Conservation (phyloP, 176 grass and related monocot genomes). For the Tillandsia leiboldiana region DNA sequence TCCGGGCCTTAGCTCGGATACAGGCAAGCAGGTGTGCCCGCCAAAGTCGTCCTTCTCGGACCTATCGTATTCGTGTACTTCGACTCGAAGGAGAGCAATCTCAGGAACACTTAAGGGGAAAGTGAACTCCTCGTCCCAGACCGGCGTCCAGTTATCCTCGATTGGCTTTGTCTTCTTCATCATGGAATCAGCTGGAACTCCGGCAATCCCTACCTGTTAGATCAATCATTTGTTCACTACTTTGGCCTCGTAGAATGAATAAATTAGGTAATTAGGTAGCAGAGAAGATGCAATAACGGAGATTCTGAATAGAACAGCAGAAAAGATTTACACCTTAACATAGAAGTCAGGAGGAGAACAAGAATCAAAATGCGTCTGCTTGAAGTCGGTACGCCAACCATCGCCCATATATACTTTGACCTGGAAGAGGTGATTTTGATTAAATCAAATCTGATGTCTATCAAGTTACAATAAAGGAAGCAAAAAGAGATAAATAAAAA, state of each 20-base stretch:
- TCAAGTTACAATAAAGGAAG: no score
- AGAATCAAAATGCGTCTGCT: slow-evolving; percentile 65
- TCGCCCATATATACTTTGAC: slow-evolving; percentile 95
- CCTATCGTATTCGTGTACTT: slow-evolving; percentile 91
- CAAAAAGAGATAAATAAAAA: no score
- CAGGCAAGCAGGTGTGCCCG: slow-evolving; percentile 64
- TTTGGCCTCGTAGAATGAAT: no score
- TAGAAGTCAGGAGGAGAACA: slow-evolving; percentile 98
- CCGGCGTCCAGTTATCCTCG: slow-evolving; percentile 83
- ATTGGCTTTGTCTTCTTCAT: slow-evolving; percentile 76
- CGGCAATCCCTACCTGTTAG: slow-evolving; percentile 67
- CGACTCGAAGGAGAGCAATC: slow-evolving; percentile 75
- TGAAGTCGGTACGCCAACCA: slow-evolving; percentile 78
- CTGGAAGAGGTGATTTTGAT: slow-evolving; percentile 16
- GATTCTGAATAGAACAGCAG: no score
- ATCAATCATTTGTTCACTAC: no score
- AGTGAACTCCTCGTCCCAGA: slow-evolving; percentile 70
- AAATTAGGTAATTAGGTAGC: no score
- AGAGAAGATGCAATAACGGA: no score
- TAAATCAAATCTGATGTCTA: no score
- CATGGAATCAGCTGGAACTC: slow-evolving; percentile 57
- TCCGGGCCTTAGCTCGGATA: slow-evolving; percentile 65
- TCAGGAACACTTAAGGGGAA: slow-evolving; percentile 61
- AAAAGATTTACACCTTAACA: slow-evolving; percentile 31
- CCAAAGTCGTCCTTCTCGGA: slow-evolving; percentile 94